These are phyloP conservation scores for Suhomyces sp. DNA, from an alignment of 805 yeast species.

Conservation along the genomic window DNA sequence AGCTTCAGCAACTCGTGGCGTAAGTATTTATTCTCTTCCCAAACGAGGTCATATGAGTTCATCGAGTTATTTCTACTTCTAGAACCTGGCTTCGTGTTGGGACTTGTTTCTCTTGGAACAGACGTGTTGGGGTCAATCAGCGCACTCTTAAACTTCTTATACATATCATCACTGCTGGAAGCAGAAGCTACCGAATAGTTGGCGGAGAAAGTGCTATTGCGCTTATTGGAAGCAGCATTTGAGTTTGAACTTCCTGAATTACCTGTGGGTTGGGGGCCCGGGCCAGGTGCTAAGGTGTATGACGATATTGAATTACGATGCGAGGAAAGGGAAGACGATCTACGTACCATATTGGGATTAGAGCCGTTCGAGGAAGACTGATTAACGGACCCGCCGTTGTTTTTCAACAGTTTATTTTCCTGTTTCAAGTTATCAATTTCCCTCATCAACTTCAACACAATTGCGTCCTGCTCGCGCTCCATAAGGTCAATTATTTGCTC, in stretches of 20 bases:
- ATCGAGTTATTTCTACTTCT: conserved; percentile 10
- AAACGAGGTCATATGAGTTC: conserved; percentile 7
- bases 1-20: conserved; percentile 11
- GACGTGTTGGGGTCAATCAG: conserved; percentile 1
- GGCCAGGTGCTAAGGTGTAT: conserved; percentile 5
- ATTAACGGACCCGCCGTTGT: conserved; percentile 3
- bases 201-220: conserved; percentile 11
- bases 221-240: conserved; percentile 7
- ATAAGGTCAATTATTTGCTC: conserved; percentile 55
- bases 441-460: conserved; percentile 61
- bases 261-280: not conserved
- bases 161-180: conserved; percentile 6
- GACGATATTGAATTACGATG: conserved; percentile 11
- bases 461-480: conserved; percentile 77
- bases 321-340: conserved; percentile 13
- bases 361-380: not conserved
- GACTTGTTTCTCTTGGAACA: conserved; percentile 5
- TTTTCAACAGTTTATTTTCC: conserved; percentile 45
- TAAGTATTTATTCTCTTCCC: conserved; percentile 12
- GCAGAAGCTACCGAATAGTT: conserved; percentile 7
- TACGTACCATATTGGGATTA: conserved; percentile 5
- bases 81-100: conserved; percentile 5
- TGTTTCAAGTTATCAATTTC: conserved; percentile 55
- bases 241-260: not conserved
- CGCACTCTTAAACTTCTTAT: conserved; percentile 5